phyloP scores from a whole-genome alignment of 1,139 yeast species.

The Yamadazyma membranifaciens region DNA sequence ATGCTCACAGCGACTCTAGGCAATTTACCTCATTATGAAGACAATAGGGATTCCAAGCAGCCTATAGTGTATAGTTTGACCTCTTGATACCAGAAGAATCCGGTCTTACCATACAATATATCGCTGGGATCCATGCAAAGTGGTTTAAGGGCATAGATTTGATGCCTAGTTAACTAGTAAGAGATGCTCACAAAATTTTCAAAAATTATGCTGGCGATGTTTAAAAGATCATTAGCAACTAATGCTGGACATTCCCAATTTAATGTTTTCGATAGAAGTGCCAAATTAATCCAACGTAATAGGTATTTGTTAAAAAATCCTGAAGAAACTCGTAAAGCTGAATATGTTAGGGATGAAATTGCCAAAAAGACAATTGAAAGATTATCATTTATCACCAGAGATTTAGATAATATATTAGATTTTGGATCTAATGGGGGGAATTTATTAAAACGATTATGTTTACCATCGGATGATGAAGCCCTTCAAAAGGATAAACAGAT shows the following conservation, averaged over 20 bases:
- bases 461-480: conserved; percentile 29
- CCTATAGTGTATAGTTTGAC: no score
- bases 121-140: no score
- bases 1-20: no score
- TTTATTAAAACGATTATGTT: conserved; percentile 39
- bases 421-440: conserved; percentile 75
- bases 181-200: no score
- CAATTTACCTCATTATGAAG: no score
- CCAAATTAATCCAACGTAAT: conserved; percentile 60
- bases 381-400: conserved; percentile 68
- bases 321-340: conserved; percentile 56
- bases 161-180: no score
- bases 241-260: conserved; percentile 26
- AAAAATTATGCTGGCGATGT: no score
- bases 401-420: conserved; percentile 61
- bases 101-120: no score
- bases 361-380: conserved; percentile 74
- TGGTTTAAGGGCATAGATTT: no score
- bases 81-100: no score
- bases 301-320: conserved; percentile 47
- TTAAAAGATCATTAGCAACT: conserved; percentile 13
- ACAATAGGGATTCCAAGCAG: no score
- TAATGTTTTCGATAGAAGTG: conserved; percentile 66
- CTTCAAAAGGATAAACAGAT: conserved; percentile 48
- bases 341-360: conserved; percentile 73